A percentile compares a stretch with the other conserved stretches of the same genome.
phyloP scores from a whole-genome alignment of 495 filamentous ascomycete genomes.

The Sphaerosporella brunnea region DNA sequence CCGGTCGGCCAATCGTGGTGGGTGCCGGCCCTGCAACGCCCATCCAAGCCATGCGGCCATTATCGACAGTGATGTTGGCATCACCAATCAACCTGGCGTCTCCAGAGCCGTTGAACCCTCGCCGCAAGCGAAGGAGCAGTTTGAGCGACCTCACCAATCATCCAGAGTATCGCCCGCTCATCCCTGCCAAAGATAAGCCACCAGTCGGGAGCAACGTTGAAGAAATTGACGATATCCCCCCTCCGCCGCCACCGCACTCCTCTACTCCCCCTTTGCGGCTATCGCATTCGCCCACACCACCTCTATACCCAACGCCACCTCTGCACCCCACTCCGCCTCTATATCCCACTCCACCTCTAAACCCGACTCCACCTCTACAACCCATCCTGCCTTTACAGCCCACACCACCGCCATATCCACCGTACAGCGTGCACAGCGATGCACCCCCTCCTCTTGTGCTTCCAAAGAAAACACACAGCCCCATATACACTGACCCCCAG shows the following conservation, averaged over 20 bases:
- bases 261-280: no score
- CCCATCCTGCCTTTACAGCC: slow-evolving; percentile 5
- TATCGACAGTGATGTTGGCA: slow-evolving; percentile 14
- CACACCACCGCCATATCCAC: slow-evolving; percentile 4
- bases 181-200: neutral
- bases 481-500: neutral
- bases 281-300: no score
- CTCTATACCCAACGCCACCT: no score
- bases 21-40: neutral
- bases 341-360: no score
- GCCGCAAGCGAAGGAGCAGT: slow-evolving; percentile 60
- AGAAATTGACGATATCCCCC: neutral
- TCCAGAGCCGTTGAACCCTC: slow-evolving; percentile 16
- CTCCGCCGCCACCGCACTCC: no score
- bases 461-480: no score
- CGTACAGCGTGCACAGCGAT: slow-evolving; percentile 7
- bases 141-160: slow-evolving; percentile 60
- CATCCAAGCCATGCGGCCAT: slow-evolving; percentile 4
- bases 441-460: no score
- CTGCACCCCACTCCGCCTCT: no score
- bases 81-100: slow-evolving; percentile 11
- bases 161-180: slow-evolving; percentile 13
- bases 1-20: neutral
- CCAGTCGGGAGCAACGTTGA: neutral
- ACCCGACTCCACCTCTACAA: no score